Evolutionary conservation across 768 basidiomycete species (phyloP), one percentile per base, ranked within the genome.

Genomic region (Favolaschia claudopus): DNA sequence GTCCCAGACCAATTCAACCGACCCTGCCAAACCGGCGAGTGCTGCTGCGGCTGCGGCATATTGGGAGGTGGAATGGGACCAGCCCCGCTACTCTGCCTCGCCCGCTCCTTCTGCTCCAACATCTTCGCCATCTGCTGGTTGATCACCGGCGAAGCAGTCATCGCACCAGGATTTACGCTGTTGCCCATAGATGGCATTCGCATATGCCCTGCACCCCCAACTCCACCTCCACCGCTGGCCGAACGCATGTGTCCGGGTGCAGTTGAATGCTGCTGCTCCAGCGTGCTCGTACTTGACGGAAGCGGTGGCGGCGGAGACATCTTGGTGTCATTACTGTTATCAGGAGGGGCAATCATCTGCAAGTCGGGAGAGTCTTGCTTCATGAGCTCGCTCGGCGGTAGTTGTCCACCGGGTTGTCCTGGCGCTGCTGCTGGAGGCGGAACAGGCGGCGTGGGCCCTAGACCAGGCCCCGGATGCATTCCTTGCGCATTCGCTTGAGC

Each of bases 71-170:
- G n/a, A n/a, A n/a, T n/a, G n/a, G n/a, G n/a, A n/a, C n/a, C n/a
- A n/a, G n/a, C n/a, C n/a, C n/a, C n/a, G n/a, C n/a, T 53, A 38
- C 17, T 49, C 49, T 63, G 72, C 13, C 74, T 60, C 6, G 63
- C 66, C 15, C 72, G 66, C 25, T 74, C 74, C 53, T 77, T 78
- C 67, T 81, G 81, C 45, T 86, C 85, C 5, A 76, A 64, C 62
- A 80, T 57, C 62, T 82, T 85, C 55, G 81, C 79, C 76, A 83
- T 79, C 60, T 84, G 86, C 27, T 28, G 34, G 59, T 66, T 43
- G 14, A 57, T 46, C 58, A 56, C 42, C 24, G 54, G 60, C 28
- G 42, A 57, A 20, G 49, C 13, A 3, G 47, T 46, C 64, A 65
- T 36, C 62, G 62, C 45, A 39, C 32, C 38, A 45, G 48, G 56